phyloP scores from a whole-genome alignment of 805 yeast genomes.

The Barnettozyma botsteinii region DNA sequence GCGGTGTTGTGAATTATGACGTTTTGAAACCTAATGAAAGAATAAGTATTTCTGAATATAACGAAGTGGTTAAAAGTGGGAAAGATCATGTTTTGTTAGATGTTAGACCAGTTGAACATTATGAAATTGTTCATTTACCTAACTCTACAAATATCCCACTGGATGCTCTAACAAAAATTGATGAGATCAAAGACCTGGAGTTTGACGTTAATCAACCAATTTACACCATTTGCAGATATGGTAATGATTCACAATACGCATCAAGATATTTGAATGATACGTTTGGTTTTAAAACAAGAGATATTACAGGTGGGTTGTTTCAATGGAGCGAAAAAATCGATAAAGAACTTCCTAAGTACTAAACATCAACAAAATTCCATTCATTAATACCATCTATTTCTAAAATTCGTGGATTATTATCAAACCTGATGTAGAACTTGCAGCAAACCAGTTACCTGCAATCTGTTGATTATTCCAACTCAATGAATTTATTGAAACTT shows the following conservation, averaged over 20 bases:
- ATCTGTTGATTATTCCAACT: slow-evolving; percentile 51
- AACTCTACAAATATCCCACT: slow-evolving; percentile 60
- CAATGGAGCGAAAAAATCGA: slow-evolving; percentile 64
- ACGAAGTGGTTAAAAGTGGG: slow-evolving; percentile 9
- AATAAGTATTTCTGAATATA: slow-evolving; percentile 37
- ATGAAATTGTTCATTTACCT: slow-evolving; percentile 54
- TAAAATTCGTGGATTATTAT: slow-evolving; percentile 28
- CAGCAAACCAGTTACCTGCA: slow-evolving; percentile 46
- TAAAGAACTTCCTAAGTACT: slow-evolving; percentile 57
- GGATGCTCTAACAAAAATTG: slow-evolving; percentile 36
- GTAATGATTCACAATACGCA: slow-evolving; percentile 87
- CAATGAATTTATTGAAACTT: slow-evolving; percentile 41
- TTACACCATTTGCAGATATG: slow-evolving; percentile 74
- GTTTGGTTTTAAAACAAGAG: slow-evolving; percentile 47
- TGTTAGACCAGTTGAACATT: slow-evolving; percentile 80
- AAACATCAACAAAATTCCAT: no score
- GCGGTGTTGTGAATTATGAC: slow-evolving; percentile 53
- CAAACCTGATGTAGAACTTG: slow-evolving; percentile 47
- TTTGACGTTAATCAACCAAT: slow-evolving; percentile 33
- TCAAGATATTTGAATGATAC: slow-evolving; percentile 48
- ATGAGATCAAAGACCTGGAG: slow-evolving; percentile 22
- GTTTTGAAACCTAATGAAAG: slow-evolving; percentile 42
- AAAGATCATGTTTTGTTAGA: slow-evolving; percentile 46
- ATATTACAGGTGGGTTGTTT: slow-evolving; percentile 73
- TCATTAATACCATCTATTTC: neutral